Conservation (phyloP, 106 monocot species). For the Agapanthus africanus region DNA sequence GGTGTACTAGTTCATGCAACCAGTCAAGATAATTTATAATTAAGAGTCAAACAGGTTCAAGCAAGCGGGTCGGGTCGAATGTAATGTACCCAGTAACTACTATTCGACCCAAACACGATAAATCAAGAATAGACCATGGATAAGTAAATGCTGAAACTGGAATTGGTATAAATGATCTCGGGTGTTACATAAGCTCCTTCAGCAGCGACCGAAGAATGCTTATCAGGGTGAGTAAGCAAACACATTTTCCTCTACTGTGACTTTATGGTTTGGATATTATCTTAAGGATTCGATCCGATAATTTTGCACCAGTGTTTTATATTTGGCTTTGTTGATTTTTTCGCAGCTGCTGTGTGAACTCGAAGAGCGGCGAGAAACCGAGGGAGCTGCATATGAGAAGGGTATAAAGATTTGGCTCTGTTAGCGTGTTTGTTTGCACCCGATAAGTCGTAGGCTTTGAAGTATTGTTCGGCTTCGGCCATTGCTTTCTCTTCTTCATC, state of each 20-base stretch:
- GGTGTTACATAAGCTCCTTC: constrained; percentile 12
- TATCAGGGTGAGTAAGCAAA: too few species aligned
- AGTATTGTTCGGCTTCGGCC: background rate
- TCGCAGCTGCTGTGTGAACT: background rate
- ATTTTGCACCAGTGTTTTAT: background rate
- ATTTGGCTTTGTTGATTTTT: background rate
- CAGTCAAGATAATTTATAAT: too few species aligned
- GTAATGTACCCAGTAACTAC: too few species aligned
- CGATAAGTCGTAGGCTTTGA: background rate
- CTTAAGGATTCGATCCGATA: background rate
- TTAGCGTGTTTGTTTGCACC: background rate
- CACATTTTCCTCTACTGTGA: constrained; percentile 1
- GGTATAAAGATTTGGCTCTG: constrained; percentile 8
- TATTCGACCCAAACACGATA: too few species aligned
- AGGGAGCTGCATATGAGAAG: constrained; percentile 7
- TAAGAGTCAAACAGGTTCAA: too few species aligned
- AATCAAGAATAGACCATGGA: too few species aligned
- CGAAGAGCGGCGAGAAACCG: background rate
- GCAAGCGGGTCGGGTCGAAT: too few species aligned
- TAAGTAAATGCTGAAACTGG: too few species aligned
- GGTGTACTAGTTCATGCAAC: too few species aligned
- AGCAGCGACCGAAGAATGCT: constrained; percentile 2
- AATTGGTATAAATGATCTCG: too few species aligned
- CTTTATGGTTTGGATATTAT: background rate
- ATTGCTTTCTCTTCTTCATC: constrained; percentile 13